phyloP scores from a whole-genome alignment of 106 monocot species.

The Iris macrosiphon region DNA sequence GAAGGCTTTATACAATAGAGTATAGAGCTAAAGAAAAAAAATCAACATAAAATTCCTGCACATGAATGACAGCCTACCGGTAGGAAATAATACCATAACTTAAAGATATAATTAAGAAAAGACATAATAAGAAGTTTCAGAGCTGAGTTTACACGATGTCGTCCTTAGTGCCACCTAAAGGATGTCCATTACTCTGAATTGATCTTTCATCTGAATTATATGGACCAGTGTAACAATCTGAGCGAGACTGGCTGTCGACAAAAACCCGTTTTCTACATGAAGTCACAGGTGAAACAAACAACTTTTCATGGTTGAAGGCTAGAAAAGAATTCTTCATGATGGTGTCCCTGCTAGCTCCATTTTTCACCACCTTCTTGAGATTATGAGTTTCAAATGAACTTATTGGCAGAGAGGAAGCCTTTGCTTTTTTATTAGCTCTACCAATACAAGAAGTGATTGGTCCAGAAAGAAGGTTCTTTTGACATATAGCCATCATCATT shows the following conservation, averaged over 20 bases:
- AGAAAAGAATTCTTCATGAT: conserved; percentile 6
- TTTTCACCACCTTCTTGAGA: not conserved
- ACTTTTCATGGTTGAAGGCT: not conserved
- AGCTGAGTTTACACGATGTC: conserved; percentile 26
- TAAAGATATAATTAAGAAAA: not conserved
- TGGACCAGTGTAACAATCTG: conserved; percentile 17
- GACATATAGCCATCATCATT: conserved; percentile 23
- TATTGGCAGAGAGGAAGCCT: conserved; percentile 7
- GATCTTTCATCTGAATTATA: conserved; percentile 20
- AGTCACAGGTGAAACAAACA: conserved; percentile 6
- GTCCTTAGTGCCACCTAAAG: conserved; percentile 12
- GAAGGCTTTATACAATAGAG: too few species aligned
- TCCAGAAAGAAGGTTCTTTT: conserved; percentile 7
- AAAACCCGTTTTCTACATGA: conserved; percentile 17
- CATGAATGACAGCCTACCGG: not conserved
- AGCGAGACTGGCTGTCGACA: conserved; percentile 18
- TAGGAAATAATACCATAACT: not conserved
- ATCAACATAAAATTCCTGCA: not conserved
- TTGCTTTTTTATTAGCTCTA: conserved; percentile 8
- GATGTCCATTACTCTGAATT: conserved; percentile 13
- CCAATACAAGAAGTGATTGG: not conserved
- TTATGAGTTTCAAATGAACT: conserved; percentile 2
- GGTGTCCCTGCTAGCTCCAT: not conserved
- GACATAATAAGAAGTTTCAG: not conserved
- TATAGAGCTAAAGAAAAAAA: not conserved